Percentiles rank a stretch among this genome's conserved stretches.
Conservation (phyloP, 208 protist genomes). For the Angomonas deanei region DNA sequence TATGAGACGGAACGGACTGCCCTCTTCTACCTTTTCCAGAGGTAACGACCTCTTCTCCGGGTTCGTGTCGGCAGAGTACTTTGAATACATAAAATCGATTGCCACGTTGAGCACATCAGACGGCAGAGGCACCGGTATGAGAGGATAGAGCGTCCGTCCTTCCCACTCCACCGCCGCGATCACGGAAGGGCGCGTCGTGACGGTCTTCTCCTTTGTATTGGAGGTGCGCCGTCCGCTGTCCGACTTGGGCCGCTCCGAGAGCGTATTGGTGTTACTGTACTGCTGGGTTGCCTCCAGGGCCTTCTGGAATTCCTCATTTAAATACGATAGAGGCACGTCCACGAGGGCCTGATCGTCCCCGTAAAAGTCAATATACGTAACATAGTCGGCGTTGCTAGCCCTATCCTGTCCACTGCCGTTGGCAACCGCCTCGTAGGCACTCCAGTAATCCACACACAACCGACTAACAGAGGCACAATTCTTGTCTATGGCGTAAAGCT, state of each 20-base stretch:
- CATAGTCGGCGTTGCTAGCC: neutral
- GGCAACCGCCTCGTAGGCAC: constrained; percentile 18
- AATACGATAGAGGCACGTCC: constrained; percentile 8
- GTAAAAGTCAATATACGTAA: constrained; percentile 6
- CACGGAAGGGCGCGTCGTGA: neutral
- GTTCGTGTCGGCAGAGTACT: constrained; percentile 62
- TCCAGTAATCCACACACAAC: constrained; percentile 21
- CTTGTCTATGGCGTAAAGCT: constrained; percentile 46
- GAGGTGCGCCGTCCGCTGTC: neutral
- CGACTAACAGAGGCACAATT: constrained; percentile 65
- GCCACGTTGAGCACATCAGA: constrained; percentile 37
- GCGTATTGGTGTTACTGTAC: neutral
- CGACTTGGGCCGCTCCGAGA: constrained; percentile 12
- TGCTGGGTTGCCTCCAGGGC: neutral
- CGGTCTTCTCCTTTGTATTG: neutral
- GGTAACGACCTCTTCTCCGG: constrained; percentile 26
- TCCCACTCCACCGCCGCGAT: constrained; percentile 14
- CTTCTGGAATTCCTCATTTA: constrained; percentile 22
- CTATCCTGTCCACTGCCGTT: too few species aligned
- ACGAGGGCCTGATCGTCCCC: neutral
- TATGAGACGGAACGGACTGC: neutral
- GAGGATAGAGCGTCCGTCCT: constrained; percentile 25
- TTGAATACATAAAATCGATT: constrained; percentile 58
- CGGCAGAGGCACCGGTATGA: constrained; percentile 38
- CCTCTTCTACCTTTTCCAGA: neutral